Percentiles rank a stretch among this genome's conserved stretches.
phyloP scores from a whole-genome alignment of 106 monocot species.

The Dioscorea dumetorum region DNA sequence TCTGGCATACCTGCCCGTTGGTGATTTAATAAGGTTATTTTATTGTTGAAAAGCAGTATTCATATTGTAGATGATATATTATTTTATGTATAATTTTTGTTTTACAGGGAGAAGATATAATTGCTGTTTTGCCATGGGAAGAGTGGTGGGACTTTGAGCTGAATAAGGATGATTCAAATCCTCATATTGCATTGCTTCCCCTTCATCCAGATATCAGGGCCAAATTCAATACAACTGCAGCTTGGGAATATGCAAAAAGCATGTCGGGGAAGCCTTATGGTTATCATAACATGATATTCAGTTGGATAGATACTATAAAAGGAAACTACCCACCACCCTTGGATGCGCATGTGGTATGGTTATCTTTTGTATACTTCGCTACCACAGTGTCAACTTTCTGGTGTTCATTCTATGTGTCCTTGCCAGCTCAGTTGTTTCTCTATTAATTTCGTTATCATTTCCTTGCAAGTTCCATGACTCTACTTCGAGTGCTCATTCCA shows the following conservation, averaged over 20 bases:
- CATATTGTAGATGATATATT: neutral
- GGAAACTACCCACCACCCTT: conserved; percentile 72
- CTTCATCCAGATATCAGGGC: conserved; percentile 66
- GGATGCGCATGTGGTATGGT: conserved; percentile 69
- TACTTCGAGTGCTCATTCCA: too few species aligned
- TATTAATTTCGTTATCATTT: too few species aligned
- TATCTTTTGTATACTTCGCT: too few species aligned
- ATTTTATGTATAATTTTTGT: conserved; percentile 1
- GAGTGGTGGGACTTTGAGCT: conserved; percentile 84
- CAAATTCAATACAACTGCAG: conserved; percentile 72
- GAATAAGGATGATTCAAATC: conserved; percentile 64
- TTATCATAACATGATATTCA: conserved; percentile 90
- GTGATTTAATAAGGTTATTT: too few species aligned
- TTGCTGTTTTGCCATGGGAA: conserved; percentile 75
- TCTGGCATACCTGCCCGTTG: too few species aligned
- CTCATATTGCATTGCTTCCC: conserved; percentile 77
- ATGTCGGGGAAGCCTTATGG: conserved; percentile 76
- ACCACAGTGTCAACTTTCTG: too few species aligned
- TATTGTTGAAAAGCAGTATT: too few species aligned
- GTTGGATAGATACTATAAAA: conserved; percentile 80
- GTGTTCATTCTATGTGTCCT: neutral
- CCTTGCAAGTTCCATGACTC: too few species aligned
- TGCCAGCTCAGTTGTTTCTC: neutral
- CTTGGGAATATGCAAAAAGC: conserved; percentile 80
- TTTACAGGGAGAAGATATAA: conserved; percentile 68